Base-by-base conservation (phyloP, 192 early-diverging fungal species). In the Coemansia sp. region DNA sequence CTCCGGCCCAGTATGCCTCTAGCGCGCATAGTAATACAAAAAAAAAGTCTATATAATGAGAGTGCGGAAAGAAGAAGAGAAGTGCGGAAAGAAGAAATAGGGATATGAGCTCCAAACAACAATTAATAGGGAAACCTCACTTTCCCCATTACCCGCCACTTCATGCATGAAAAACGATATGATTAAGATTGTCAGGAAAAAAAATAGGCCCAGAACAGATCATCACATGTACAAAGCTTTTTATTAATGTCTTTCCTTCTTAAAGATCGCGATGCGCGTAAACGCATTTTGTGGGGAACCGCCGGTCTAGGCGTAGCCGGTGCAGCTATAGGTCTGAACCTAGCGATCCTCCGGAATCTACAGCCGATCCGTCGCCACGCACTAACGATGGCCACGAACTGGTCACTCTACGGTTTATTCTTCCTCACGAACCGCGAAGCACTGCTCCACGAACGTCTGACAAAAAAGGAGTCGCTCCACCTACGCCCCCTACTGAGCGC, bases 401-500 rank as follows among this genome's bases (percentile, higher is more conserved):
- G 80, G 80, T 37, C 80, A 15, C 36, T 78, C 25, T 74, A 64
- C 50, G 73, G 80, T 1, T 14, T 75, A 10, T 59, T 77, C 44
- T 83, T 83, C 29, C 36, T 83, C 11, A 67, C 84, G 27, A 79
- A 85, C 25, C 84, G 90, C 14, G 89, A 91, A 60, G 66, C 86
- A 3, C 85, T 89, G 17, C 78, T 91, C n/a, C 63, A 72, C 12
- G 87, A 87, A 57, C 89, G 90, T 41, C 68, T 74, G 25, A 66
- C 51, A 29, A 85, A 87, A 55, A 87, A 86, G 62, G 72, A 81
- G 14, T 65, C 75, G 2, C 84, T 76, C 45, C 80, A 87, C 34
- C 69, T 89, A 14, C 87, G 81, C n/a, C 75, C 82, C 25, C 89
- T 86, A 21, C 84, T 87, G 62, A 61, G 59, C 11, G 89, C 90